These are phyloP conservation scores for Leccinum uliginosum DNA, from an alignment of 768 basidiomycete genomes.

Conservation along the genomic window DNA sequence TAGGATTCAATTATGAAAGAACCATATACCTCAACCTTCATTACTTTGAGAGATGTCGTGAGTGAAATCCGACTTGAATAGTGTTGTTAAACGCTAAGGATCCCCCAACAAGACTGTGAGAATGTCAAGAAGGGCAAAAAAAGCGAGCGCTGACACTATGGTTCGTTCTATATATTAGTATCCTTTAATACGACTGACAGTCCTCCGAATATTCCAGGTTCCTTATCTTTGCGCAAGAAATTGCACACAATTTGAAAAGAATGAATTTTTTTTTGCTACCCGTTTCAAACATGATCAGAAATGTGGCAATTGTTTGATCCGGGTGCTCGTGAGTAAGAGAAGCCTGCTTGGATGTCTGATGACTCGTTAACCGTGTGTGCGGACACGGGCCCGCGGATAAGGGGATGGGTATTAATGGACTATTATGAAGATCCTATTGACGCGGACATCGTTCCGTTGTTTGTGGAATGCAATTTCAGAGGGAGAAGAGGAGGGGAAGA, in stretches of 20 bases:
- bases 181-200: neutral
- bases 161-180: neutral
- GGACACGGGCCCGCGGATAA: constrained; percentile 39
- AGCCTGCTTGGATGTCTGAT: neutral
- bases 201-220: neutral
- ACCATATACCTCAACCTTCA: constrained; percentile 83
- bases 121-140: neutral
- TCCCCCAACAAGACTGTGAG: neutral
- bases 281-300: no score
- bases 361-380: neutral
- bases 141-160: neutral
- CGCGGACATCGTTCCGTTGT: constrained; percentile 52
- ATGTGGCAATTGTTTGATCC: no score
- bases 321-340: no score
- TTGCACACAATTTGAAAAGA: no score
- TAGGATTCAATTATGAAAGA: constrained; percentile 88
- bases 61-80: constrained; percentile 25
- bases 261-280: no score
- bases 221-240: neutral
- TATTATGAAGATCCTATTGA: constrained; percentile 59
- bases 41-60: constrained; percentile 81
- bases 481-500: constrained; percentile 43
- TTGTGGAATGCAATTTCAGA: constrained; percentile 77
- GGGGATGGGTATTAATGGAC: constrained; percentile 77
- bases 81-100: neutral